These are phyloP conservation scores for Phytomonas francai DNA, from an alignment of 208 protist genomes.

Conservation along the genomic window DNA sequence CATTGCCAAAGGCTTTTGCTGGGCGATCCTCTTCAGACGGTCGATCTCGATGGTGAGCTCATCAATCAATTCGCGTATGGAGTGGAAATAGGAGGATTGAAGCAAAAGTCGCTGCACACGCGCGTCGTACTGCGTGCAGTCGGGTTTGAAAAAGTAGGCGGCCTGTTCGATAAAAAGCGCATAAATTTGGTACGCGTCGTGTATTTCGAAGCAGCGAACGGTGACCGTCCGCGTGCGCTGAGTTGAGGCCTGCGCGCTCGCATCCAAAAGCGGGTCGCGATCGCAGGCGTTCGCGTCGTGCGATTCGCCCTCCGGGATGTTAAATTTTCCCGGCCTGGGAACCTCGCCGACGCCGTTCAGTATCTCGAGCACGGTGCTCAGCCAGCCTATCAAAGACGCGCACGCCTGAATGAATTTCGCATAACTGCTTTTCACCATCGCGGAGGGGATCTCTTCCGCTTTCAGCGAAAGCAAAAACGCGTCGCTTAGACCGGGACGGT, in stretches of 20 bases:
- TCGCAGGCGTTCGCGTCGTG: background rate
- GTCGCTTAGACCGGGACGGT: background rate
- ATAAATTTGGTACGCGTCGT: constrained; percentile 62
- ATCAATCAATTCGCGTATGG: constrained; percentile 37
- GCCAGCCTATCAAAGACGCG: constrained; percentile 37
- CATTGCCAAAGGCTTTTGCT: constrained; percentile 3
- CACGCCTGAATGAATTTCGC: constrained; percentile 56
- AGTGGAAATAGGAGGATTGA: constrained; percentile 47
- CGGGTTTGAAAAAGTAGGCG: constrained; percentile 46
- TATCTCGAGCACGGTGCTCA: constrained; percentile 27
- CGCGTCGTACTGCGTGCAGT: constrained; percentile 59
- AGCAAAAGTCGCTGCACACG: constrained; percentile 45
- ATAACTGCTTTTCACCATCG: constrained; percentile 31
- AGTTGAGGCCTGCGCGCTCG: background rate
- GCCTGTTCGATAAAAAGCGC: constrained; percentile 33
- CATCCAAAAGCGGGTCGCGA: background rate
- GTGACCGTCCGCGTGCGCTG: constrained; percentile 29
- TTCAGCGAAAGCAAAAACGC: constrained; percentile 19
- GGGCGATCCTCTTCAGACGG: constrained; percentile 31
- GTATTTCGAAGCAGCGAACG: constrained; percentile 60
- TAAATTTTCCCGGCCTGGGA: constrained; percentile 46
- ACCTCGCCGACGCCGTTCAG: constrained; percentile 42
- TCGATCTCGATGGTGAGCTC: constrained; percentile 48
- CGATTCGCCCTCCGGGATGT: constrained; percentile 10
- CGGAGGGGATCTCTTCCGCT: constrained; percentile 17